Base-by-base conservation (phyloP, 805 yeast species). In the Metschnikowia orientalis region DNA sequence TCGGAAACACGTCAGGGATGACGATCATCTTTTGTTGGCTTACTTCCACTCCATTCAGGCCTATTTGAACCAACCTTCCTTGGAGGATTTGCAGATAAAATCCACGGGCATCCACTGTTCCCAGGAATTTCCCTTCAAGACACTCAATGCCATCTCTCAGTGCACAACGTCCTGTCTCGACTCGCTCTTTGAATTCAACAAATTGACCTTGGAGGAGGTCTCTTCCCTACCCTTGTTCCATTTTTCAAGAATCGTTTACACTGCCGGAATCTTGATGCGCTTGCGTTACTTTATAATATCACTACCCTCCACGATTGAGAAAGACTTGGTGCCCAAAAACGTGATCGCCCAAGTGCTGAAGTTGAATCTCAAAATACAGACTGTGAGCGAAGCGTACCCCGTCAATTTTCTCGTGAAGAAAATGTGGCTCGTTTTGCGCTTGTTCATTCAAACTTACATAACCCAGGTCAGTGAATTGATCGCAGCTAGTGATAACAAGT, bases 41-140 rank as follows among this genome's bases (percentile, higher is more conserved):
- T 78, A 69, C 52, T 73, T 64, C 47, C 75, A 71, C 47, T 73
- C 84, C 1, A 79, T 79, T 15, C 81, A 79, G 48, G 85, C 85
- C 0, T 79, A 75, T 50, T 54, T 80, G 10, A 74, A 77, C 47
- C 85, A 80, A 50, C 83, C 82, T 5, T 35, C 54, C 59, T 23
- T 50, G 61, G 32, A 53, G 51, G 48, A 42, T 19, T 33, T 44
- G 25, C 40, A 37, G 21, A 35, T 39, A 11, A 15, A 28, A 8
- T 18, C 28, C 5, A 13, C 24, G 12, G 38, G 38, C 13, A 24
- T 25, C 8, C 32, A 37, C 12, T 35, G 41, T 23, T 28, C 44
- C 9, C 41, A 40, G 14, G 52, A 44, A 20, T 41, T 56, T 16
- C 46, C 48, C 9, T 44, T 45, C 4, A 37, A 55, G 13, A 55